Conservation (phyloP, 768 basidiomycete species). For the Kwoniella newhampshirensis region DNA sequence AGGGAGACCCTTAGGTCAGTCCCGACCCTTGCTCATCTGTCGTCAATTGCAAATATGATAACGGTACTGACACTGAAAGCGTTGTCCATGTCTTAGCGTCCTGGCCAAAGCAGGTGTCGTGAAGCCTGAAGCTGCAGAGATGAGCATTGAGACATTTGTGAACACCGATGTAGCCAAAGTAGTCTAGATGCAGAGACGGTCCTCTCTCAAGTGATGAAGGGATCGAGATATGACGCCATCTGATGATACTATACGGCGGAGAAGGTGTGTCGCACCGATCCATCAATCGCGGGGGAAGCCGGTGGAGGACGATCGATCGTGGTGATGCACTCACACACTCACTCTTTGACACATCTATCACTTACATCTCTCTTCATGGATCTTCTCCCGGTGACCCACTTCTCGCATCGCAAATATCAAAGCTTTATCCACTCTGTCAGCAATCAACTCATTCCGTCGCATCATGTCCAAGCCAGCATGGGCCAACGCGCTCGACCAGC, state of each 20-base stretch:
- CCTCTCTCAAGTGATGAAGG: too few species aligned
- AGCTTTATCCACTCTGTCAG: too few species aligned
- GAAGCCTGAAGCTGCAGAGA: conserved; percentile 59
- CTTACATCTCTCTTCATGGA: neutral
- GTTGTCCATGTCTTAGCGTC: conserved; percentile 56
- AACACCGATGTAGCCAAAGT: conserved; percentile 58
- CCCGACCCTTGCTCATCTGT: neutral
- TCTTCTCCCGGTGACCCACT: neutral
- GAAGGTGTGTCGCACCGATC: too few species aligned
- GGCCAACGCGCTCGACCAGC: conserved; percentile 30
- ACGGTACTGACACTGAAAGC: neutral
- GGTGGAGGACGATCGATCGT: too few species aligned
- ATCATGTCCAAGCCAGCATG: conserved; percentile 24
- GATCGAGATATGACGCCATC: too few species aligned
- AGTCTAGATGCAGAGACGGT: too few species aligned
- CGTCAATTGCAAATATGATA: neutral
- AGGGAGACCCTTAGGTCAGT: conserved; percentile 68
- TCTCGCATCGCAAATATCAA: too few species aligned
- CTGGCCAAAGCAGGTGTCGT: conserved; percentile 77
- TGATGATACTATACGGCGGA: too few species aligned
- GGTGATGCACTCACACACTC: too few species aligned
- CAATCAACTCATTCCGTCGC: neutral
- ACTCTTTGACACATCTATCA: conserved; percentile 1
- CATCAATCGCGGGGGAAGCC: too few species aligned
- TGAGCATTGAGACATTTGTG: conserved; percentile 63